These are phyloP conservation scores for Claviceps capensis DNA, from an alignment of 2,329 filamentous ascomycete species.

Conservation along the genomic window DNA sequence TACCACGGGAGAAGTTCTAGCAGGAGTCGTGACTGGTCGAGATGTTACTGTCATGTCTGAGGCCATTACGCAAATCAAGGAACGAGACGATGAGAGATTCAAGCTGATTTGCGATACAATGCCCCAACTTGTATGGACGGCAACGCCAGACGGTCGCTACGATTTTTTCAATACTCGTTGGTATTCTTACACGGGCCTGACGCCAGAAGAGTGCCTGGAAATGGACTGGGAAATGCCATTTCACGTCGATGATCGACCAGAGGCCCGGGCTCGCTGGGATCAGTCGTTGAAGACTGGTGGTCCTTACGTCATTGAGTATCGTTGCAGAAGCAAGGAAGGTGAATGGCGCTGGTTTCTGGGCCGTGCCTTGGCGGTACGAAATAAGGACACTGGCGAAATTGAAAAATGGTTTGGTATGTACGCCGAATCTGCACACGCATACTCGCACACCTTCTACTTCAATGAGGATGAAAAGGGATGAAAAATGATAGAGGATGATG, in stretches of 20 bases:
- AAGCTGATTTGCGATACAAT: constrained; percentile 62
- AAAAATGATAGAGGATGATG: not conserved
- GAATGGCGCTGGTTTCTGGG: constrained; percentile 71
- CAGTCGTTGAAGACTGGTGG: constrained; percentile 53
- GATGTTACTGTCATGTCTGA: constrained; percentile 59
- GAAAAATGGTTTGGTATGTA: constrained; percentile 60
- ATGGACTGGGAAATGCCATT: constrained; percentile 49
- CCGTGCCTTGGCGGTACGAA: constrained; percentile 52
- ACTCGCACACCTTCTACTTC: too few relatives aligned
- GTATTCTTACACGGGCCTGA: constrained; percentile 65
- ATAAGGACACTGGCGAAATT: constrained; percentile 52
- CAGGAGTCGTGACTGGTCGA: constrained; percentile 56
- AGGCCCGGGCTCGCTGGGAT: constrained; percentile 43
- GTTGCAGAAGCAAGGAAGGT: constrained; percentile 51
- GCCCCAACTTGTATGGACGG: constrained; percentile 63
- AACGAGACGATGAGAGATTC: constrained; percentile 60
- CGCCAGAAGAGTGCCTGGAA: constrained; percentile 47
- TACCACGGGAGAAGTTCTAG: constrained; percentile 56
- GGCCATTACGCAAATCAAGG: constrained; percentile 54
- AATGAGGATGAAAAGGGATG: too few relatives aligned
- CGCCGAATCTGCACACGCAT: too few relatives aligned
- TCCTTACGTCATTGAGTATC: constrained; percentile 57
- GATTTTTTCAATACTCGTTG: constrained; percentile 70
- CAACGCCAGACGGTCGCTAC: constrained; percentile 47
- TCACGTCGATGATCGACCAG: constrained; percentile 53